Conservation (phyloP, 1,284 basidiomycete genomes). For the Tilletia indica region DNA sequence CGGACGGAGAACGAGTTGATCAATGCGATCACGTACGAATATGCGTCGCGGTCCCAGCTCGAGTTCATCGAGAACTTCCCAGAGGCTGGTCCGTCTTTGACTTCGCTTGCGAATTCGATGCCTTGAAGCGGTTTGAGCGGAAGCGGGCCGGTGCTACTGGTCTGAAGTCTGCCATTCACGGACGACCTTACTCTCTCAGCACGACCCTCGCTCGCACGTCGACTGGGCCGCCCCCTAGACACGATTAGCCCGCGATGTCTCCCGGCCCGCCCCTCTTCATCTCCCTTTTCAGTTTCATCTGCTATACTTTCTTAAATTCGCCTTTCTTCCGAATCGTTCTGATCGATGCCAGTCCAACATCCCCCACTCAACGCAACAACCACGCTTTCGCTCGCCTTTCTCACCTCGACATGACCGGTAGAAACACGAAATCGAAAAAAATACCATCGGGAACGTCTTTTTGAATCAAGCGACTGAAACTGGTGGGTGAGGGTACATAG, state of each 20-base stretch:
- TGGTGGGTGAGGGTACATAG: too few relatives aligned
- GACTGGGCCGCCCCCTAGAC: too few relatives aligned
- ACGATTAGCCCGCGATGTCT: too few relatives aligned
- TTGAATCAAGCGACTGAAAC: too few relatives aligned
- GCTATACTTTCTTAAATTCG: neutral
- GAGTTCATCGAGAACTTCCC: conserved; percentile 80
- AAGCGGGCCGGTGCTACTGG: too few relatives aligned
- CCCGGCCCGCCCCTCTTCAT: neutral
- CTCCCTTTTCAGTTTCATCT: neutral
- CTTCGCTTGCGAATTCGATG: conserved; percentile 53
- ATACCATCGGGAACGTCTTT: too few relatives aligned
- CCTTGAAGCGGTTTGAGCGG: too few relatives aligned
- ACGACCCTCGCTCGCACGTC: too few relatives aligned
- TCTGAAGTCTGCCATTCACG: too few relatives aligned
- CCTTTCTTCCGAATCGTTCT: neutral
- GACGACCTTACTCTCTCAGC: too few relatives aligned
- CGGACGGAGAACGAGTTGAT: conserved; percentile 86
- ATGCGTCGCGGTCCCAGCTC: conserved; percentile 74
- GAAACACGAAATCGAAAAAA: too few relatives aligned
- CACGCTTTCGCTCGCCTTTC: conserved; percentile 3
- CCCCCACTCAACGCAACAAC: neutral
- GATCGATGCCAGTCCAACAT: too few relatives aligned
- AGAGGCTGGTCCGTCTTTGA: conserved; percentile 65
- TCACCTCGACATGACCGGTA: neutral
- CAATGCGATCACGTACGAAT: conserved; percentile 83